Evolutionary conservation across 345 rosid genomes (phyloP).

Genomic region (Bruguiera gymnorhiza): DNA sequence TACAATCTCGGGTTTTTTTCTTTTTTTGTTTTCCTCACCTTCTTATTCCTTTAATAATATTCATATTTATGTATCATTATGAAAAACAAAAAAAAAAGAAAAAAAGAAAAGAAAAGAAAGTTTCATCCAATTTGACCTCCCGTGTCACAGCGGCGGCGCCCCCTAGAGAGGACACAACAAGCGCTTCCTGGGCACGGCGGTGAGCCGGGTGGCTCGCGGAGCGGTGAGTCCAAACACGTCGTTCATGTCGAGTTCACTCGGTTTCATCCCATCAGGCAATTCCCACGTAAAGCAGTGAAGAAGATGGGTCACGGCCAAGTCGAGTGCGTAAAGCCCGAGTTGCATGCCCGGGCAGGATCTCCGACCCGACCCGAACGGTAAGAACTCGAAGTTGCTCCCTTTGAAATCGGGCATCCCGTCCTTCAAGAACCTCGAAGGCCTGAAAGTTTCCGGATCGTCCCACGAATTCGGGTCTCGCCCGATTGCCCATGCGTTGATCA

Average conservation of each 20-base stretch:
- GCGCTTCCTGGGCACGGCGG: constrained; percentile 30
- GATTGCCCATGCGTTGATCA: constrained; percentile 46
- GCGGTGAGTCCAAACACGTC: constrained; percentile 49
- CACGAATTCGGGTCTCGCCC: constrained; percentile 34
- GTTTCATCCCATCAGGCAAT: constrained; percentile 35
- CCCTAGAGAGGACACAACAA: constrained; percentile 18
- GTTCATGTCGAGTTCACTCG: constrained; percentile 34
- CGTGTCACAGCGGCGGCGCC: background rate
- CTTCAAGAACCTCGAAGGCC: constrained; percentile 32
- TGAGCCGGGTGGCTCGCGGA: constrained; percentile 38
- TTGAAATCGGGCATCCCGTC: constrained; percentile 32
- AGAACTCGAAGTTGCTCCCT: constrained; percentile 30
- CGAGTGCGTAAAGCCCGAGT: constrained; percentile 38
- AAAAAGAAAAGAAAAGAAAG: background rate
- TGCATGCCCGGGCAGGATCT: constrained; percentile 47
- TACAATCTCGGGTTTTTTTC: background rate
- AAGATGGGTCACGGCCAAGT: constrained; percentile 32
- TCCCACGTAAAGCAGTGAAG: constrained; percentile 42
- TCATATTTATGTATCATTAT: background rate
- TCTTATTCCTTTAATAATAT: background rate
- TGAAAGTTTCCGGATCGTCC: constrained; percentile 32
- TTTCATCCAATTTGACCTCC: background rate
- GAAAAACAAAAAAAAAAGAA: background rate
- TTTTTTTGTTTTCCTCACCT: background rate
- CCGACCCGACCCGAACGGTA: constrained; percentile 47